phyloP scores from a whole-genome alignment of 1,284 basidiomycete species.

The Cryptococcus amylolentus region DNA sequence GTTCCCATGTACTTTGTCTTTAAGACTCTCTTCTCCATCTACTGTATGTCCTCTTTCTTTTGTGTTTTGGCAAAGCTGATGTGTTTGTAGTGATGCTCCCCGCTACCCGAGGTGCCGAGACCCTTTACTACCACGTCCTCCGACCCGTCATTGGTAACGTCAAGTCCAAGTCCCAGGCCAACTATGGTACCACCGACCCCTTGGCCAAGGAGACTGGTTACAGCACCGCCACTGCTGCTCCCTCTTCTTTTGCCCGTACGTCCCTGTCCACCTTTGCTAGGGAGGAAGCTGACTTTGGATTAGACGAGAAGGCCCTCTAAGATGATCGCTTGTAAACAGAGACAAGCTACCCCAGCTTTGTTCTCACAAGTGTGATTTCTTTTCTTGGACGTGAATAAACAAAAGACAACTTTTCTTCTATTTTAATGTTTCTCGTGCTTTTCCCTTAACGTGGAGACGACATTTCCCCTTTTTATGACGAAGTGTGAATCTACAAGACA shows the following conservation, averaged over 20 bases:
- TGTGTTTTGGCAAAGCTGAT: neutral
- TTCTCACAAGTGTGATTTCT: neutral
- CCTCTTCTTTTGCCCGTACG: conserved; percentile 44
- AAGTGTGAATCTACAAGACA: neutral
- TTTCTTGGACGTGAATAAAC: neutral
- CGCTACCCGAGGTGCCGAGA: conserved; percentile 65
- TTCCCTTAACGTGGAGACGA: neutral
- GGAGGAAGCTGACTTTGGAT: neutral
- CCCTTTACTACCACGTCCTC: conserved; percentile 62
- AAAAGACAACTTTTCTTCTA: neutral
- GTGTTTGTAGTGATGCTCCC: conserved; percentile 43
- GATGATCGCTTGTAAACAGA: neutral
- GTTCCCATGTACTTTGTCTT: conserved; percentile 73
- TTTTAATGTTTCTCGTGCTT: neutral
- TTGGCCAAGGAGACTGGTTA: conserved; percentile 30
- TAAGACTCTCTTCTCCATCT: conserved; percentile 83
- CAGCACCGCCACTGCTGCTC: conserved; percentile 37
- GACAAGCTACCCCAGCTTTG: neutral
- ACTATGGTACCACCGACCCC: conserved; percentile 25
- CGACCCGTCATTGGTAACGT: conserved; percentile 63
- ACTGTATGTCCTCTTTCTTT: conserved; percentile 51
- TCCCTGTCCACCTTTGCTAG: neutral
- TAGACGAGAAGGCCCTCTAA: conserved; percentile 44
- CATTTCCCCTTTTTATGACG: neutral
- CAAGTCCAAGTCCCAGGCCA: conserved; percentile 25